These are phyloP conservation scores for Lactarius evosmus DNA, from an alignment of 768 basidiomycete species.

Conservation along the genomic window DNA sequence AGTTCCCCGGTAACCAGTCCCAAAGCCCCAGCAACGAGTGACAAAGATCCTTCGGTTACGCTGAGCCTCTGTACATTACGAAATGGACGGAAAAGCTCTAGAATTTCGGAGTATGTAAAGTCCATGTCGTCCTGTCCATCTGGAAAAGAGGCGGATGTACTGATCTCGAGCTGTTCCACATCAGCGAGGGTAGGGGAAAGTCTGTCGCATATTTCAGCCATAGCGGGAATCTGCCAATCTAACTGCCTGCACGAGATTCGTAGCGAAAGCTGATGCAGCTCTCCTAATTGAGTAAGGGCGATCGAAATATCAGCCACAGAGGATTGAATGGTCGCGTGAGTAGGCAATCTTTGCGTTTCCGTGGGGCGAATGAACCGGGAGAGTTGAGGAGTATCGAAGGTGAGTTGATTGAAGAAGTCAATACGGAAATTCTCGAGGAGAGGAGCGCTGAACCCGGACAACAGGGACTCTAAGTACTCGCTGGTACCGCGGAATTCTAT, in stretches of 20 bases:
- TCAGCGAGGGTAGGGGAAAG: background rate
- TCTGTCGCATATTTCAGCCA: background rate
- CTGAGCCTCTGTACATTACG: too few species aligned
- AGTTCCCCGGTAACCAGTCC: too few species aligned
- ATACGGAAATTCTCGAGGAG: background rate
- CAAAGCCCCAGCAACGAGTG: too few species aligned
- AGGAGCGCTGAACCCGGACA: background rate
- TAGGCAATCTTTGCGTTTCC: background rate
- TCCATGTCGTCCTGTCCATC: background rate
- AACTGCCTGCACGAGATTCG: background rate
- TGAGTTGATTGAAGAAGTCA: constrained; percentile 2
- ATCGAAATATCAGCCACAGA: background rate
- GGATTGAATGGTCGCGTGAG: background rate
- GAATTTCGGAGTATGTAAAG: too few species aligned
- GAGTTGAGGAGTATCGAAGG: background rate
- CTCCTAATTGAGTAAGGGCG: background rate
- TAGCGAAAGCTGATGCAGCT: background rate
- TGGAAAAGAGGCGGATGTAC: background rate
- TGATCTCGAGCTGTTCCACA: background rate
- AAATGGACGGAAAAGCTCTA: too few species aligned
- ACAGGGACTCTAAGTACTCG: constrained; percentile 10
- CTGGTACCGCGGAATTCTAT: constrained; percentile 1
- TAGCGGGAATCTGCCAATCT: background rate
- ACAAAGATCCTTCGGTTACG: too few species aligned
- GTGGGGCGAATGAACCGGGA: background rate